These are phyloP conservation scores for Candida anglica DNA, from an alignment of 805 yeast genomes.

Conservation along the genomic window DNA sequence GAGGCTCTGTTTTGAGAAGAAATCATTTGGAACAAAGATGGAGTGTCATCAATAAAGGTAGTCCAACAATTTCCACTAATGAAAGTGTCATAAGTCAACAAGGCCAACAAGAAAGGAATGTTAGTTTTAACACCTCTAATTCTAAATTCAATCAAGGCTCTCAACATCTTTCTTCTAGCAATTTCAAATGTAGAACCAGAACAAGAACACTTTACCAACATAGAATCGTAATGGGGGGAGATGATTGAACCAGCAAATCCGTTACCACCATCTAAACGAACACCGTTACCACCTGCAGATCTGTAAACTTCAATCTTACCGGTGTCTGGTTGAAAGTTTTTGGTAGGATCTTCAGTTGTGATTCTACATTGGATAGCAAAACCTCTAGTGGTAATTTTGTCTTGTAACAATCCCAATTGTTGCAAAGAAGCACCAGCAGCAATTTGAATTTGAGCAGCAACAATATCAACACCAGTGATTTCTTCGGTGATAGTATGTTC, in stretches of 20 bases:
- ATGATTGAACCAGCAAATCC: constrained; percentile 96
- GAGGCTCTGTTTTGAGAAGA: constrained; percentile 95
- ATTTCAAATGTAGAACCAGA: constrained; percentile 97
- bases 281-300: constrained; percentile 99
- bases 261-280: constrained; percentile 97
- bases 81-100: constrained; percentile 86
- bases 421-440: constrained; percentile 96
- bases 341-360: constrained; percentile 96
- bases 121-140: constrained; percentile 99
- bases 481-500: constrained; percentile 99
- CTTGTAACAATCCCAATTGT: constrained; percentile 90
- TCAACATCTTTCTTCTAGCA: constrained; percentile 94
- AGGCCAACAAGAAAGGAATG: constrained; percentile 90
- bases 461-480: constrained; percentile 96
- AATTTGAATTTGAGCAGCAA: constrained; percentile 97
- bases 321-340: constrained; percentile 97
- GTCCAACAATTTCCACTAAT: constrained; percentile 93
- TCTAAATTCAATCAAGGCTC: constrained; percentile 95
- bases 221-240: constrained; percentile 95
- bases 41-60: constrained; percentile 97
- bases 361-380: constrained; percentile 99
- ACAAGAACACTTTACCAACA: constrained; percentile 96
- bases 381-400: constrained; percentile 92
- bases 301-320: constrained; percentile 97
- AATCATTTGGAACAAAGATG: constrained; percentile 91